phyloP scores from a whole-genome alignment of 2,329 filamentous ascomycete genomes.

The Mariannaea elegans region DNA sequence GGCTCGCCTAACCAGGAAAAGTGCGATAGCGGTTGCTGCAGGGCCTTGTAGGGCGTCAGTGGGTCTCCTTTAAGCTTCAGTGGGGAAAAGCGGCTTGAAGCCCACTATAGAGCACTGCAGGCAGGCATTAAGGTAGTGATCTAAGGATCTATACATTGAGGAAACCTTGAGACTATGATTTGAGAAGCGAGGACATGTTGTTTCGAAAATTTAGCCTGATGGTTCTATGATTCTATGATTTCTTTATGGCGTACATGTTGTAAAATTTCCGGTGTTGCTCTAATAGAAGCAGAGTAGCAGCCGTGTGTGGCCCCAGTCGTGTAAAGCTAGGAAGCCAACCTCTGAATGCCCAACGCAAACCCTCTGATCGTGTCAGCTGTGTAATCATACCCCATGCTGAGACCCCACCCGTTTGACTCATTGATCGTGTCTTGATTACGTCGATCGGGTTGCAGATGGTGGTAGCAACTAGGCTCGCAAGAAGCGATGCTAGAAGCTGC shows the following conservation, averaged over 20 bases:
- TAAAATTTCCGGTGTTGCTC: constrained; percentile 21
- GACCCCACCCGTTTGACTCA: constrained; percentile 12
- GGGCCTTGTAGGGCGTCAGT: background rate
- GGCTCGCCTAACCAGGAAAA: background rate
- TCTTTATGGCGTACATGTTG: background rate
- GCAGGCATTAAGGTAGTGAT: too few relatives aligned
- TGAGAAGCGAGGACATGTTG: too few relatives aligned
- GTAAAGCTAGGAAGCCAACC: constrained; percentile 26
- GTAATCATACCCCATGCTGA: constrained; percentile 8
- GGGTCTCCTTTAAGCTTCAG: constrained; percentile 4
- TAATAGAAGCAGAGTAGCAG: constrained; percentile 19
- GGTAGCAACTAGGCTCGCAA: constrained; percentile 24
- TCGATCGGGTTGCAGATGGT: constrained; percentile 26
- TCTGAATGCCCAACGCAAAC: constrained; percentile 20
- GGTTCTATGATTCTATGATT: background rate
- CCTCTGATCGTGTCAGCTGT: constrained; percentile 18
- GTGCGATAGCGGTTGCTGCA: background rate
- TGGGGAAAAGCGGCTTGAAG: too few relatives aligned
- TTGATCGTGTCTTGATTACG: constrained; percentile 20
- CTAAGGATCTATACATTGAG: too few relatives aligned
- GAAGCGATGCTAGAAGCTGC: constrained; percentile 19
- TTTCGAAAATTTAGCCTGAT: too few relatives aligned
- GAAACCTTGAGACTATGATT: too few relatives aligned
- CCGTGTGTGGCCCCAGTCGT: constrained; percentile 20
- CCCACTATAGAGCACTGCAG: too few relatives aligned